Percentiles rank a stretch among this genome's conserved stretches.
Conservation (phyloP, 2,329 filamentous ascomycete genomes). For the Aschersonia sp. region DNA sequence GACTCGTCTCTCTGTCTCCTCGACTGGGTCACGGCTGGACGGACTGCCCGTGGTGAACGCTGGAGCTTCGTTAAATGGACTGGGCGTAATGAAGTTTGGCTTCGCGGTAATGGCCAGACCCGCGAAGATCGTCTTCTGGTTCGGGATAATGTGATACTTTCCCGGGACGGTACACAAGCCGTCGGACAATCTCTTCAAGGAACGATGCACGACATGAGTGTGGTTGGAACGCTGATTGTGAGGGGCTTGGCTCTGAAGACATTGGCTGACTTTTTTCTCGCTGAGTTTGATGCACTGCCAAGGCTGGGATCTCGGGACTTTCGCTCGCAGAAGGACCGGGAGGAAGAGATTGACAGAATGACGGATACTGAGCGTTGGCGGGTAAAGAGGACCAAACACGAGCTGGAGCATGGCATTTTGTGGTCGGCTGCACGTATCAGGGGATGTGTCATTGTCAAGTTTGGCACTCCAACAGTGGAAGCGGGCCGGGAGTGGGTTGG, state of each 20-base stretch:
- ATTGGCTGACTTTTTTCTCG: constrained; percentile 60
- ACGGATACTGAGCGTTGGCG: constrained; percentile 39
- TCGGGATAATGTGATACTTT: constrained; percentile 71
- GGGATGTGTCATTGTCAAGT: constrained; percentile 82
- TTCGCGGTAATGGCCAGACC: constrained; percentile 15
- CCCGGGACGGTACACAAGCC: constrained; percentile 31
- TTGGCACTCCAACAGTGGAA: constrained; percentile 71
- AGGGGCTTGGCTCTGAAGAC: constrained; percentile 54
- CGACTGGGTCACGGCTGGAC: constrained; percentile 89
- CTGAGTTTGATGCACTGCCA: constrained; percentile 64
- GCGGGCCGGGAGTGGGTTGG: constrained; percentile 69
- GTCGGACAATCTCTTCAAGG: constrained; percentile 29
- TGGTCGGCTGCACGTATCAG: constrained; percentile 75
- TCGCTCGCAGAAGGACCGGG: constrained; percentile 36
- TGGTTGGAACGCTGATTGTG: constrained; percentile 77
- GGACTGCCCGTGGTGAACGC: constrained; percentile 70
- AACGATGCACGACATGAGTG: constrained; percentile 59
- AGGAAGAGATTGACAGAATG: constrained; percentile 17
- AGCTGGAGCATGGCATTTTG: constrained; percentile 46
- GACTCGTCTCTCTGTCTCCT: constrained; percentile 59
- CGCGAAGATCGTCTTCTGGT: constrained; percentile 50
- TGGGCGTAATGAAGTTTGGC: constrained; percentile 81
- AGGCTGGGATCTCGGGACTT: constrained; percentile 76
- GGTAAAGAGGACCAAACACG: constrained; percentile 36
- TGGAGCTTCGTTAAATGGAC: constrained; percentile 74